Evolutionary conservation across 1,284 basidiomycete species (phyloP).

Genomic region (Caloboletus inedulis): DNA sequence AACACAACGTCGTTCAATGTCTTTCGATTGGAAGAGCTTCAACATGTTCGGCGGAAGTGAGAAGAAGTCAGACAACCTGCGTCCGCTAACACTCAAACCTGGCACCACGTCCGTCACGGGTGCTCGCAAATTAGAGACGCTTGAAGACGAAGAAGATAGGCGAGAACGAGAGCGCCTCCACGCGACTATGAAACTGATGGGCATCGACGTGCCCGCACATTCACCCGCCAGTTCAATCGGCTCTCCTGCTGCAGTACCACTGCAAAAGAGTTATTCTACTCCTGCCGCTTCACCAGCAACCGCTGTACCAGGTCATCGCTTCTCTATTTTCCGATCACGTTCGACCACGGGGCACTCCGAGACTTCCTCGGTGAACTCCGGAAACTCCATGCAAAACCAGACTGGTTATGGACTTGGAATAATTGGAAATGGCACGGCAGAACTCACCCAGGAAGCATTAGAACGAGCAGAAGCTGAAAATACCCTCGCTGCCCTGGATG

Average conservation of each 20-base stretch:
- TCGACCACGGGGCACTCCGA: slow-evolving; percentile 46
- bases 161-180: slow-evolving; percentile 80
- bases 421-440: slow-evolving; percentile 35
- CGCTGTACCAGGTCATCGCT: slow-evolving; percentile 44
- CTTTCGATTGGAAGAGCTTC: slow-evolving; percentile 78
- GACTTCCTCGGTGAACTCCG: slow-evolving; percentile 46
- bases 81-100: slow-evolving; percentile 70
- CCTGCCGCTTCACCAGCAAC: slow-evolving; percentile 35
- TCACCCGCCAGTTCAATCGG: slow-evolving; percentile 29
- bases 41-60: slow-evolving; percentile 61
- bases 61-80: slow-evolving; percentile 60
- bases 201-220: slow-evolving; percentile 61
- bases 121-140: slow-evolving; percentile 72
- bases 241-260: slow-evolving; percentile 33
- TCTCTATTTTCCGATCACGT: slow-evolving; percentile 66
- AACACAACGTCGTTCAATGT: slow-evolving; percentile 67
- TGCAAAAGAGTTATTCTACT: slow-evolving; percentile 45
- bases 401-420: slow-evolving; percentile 39
- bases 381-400: slow-evolving; percentile 36
- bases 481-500: slow-evolving; percentile 68
- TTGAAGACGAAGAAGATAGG: slow-evolving; percentile 83
- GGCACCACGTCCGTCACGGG: slow-evolving; percentile 51
- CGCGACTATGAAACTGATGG: slow-evolving; percentile 91
- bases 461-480: slow-evolving; percentile 75
- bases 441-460: slow-evolving; percentile 69